Conservation (phyloP, 768 basidiomycete genomes). For the Trametes gibbosa region DNA sequence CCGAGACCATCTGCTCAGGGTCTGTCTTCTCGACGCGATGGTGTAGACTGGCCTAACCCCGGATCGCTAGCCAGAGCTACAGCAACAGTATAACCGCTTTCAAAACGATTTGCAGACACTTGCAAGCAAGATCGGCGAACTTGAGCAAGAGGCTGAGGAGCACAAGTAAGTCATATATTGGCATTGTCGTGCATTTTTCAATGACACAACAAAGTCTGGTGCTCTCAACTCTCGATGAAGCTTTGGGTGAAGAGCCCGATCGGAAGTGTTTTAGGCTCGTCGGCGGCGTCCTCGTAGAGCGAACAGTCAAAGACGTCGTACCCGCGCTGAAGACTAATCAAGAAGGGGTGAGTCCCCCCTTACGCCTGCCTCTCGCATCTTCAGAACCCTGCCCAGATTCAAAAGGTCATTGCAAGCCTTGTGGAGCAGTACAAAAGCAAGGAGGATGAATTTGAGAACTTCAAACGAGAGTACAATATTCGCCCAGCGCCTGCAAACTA, state of each 20-base stretch:
- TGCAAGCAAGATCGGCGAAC: constrained; percentile 91
- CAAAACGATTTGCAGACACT: constrained; percentile 90
- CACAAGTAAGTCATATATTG: constrained; percentile 64
- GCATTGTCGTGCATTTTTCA: background rate
- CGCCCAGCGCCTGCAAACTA: constrained; percentile 41
- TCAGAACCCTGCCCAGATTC: constrained; percentile 54
- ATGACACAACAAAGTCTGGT: constrained; percentile 62
- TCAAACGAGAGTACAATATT: constrained; percentile 77
- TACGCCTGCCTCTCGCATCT: background rate
- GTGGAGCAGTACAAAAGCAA: constrained; percentile 87
- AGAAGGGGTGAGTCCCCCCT: constrained; percentile 62
- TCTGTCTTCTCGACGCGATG: constrained; percentile 33
- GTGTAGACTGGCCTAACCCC: background rate
- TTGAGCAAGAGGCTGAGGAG: constrained; percentile 95
- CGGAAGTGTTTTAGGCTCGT: constrained; percentile 96
- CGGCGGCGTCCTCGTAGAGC: constrained; percentile 92
- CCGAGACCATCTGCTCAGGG: constrained; percentile 70
- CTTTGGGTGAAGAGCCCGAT: constrained; percentile 76
- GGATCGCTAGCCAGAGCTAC: constrained; percentile 67
- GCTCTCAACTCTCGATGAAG: constrained; percentile 81
- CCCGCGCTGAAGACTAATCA: constrained; percentile 88
- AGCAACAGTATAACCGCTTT: constrained; percentile 75
- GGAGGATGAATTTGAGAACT: constrained; percentile 78
- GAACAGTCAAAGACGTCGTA: constrained; percentile 92
- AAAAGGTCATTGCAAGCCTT: constrained; percentile 72